These are phyloP conservation scores for Dacryopinax primogenitus DNA, from an alignment of 768 basidiomycete species.

Conservation along the genomic window DNA sequence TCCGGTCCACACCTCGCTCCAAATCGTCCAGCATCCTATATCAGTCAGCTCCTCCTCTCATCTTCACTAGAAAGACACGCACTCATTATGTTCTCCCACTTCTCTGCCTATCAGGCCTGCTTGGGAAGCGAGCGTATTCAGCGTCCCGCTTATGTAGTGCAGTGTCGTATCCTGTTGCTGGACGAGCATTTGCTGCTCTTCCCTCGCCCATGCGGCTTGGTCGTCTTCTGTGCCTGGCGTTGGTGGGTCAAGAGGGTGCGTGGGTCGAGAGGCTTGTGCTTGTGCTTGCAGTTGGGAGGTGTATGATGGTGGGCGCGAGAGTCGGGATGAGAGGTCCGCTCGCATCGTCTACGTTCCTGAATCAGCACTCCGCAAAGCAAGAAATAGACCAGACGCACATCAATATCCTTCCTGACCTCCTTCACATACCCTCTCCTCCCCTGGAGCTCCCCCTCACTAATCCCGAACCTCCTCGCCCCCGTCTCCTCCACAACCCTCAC, in stretches of 20 bases:
- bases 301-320: slow-evolving; percentile 16
- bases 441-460: slow-evolving; percentile 64
- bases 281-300: neutral
- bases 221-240: slow-evolving; percentile 39
- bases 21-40: slow-evolving; percentile 71
- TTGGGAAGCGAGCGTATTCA: slow-evolving; percentile 74
- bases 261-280: neutral
- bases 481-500: slow-evolving; percentile 85
- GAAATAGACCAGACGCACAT: slow-evolving; percentile 39
- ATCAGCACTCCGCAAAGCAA: slow-evolving; percentile 16
- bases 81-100: slow-evolving; percentile 86
- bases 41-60: neutral
- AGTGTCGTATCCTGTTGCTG: slow-evolving; percentile 82
- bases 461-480: slow-evolving; percentile 71
- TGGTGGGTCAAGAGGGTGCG: neutral
- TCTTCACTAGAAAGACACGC: slow-evolving; percentile 19
- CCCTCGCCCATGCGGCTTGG: slow-evolving; percentile 65
- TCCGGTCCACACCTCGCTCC: slow-evolving; percentile 54
- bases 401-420: slow-evolving; percentile 59
- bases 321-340: slow-evolving; percentile 35
- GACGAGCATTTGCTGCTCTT: slow-evolving; percentile 87
- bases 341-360: slow-evolving; percentile 59
- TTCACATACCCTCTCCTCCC: slow-evolving; percentile 64
- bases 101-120: slow-evolving; percentile 92
- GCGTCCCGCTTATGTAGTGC: slow-evolving; percentile 72